Evolutionary conservation across 2,329 filamentous ascomycete genomes (phyloP).

Genomic region (Ceratocystis lukuohia): DNA sequence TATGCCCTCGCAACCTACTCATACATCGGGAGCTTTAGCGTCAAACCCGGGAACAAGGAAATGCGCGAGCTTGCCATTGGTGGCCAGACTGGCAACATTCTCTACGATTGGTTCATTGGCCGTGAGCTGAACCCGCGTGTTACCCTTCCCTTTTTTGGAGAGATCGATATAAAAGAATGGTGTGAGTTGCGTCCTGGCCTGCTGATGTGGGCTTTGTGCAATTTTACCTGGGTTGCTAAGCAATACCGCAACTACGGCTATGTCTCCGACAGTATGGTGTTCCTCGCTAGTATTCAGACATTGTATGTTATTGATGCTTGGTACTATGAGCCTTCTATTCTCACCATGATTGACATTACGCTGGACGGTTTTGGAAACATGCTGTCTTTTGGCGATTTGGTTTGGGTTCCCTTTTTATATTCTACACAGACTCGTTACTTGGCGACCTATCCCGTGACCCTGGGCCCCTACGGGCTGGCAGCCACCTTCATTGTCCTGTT

Average conservation of each 20-base stretch:
- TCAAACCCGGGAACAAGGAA: conserved; percentile 59
- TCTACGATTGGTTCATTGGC: conserved; percentile 96
- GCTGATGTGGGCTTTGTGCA: conserved; percentile 75
- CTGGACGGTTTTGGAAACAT: conserved; percentile 92
- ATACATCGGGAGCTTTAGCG: conserved; percentile 69
- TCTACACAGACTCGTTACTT: conserved; percentile 75
- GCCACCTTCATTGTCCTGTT: conserved; percentile 54
- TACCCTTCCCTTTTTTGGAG: conserved; percentile 62
- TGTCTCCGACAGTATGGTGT: conserved; percentile 72
- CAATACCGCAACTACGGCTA: conserved; percentile 78
- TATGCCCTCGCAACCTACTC: conserved; percentile 61
- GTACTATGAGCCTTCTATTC: conserved; percentile 74
- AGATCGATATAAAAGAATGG: conserved; percentile 81
- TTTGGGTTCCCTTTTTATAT: conserved; percentile 88
- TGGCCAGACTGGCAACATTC: conserved; percentile 66
- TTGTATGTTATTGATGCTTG: conserved; percentile 75
- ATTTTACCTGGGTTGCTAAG: conserved; percentile 71
- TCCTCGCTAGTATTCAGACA: conserved; percentile 63
- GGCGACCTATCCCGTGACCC: conserved; percentile 63
- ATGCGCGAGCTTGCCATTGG: conserved; percentile 69
- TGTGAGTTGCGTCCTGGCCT: conserved; percentile 86
- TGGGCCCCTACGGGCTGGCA: conserved; percentile 54
- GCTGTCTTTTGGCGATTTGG: conserved; percentile 82
- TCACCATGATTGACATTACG: conserved; percentile 90
- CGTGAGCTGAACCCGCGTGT: conserved; percentile 87